phyloP scores from a whole-genome alignment of 768 basidiomycete genomes.

The Amanita muscaria region DNA sequence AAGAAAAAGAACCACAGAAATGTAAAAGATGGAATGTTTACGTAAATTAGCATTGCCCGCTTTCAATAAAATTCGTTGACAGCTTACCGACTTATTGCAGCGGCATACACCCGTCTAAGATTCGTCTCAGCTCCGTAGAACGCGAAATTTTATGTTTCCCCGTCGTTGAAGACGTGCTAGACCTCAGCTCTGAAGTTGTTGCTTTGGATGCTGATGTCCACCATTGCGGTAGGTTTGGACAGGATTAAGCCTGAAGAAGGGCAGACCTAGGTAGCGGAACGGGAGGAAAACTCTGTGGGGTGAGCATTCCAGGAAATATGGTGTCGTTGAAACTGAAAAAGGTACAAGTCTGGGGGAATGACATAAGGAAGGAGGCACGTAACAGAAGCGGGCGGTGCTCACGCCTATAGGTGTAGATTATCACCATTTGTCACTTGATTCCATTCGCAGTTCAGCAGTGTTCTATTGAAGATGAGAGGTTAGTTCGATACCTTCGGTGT shows the following conservation, averaged over 20 bases:
- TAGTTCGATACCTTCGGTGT: no score
- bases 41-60: slow-evolving; percentile 1
- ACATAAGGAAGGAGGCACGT: no score
- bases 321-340: neutral
- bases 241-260: slow-evolving; percentile 61
- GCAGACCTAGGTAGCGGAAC: slow-evolving; percentile 39
- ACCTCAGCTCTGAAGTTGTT: slow-evolving; percentile 36
- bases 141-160: slow-evolving; percentile 77
- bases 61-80: no score
- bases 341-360: no score
- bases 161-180: slow-evolving; percentile 30
- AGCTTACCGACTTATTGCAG: slow-evolving; percentile 38
- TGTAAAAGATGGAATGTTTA: neutral
- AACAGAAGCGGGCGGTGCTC: no score
- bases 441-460: no score
- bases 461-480: no score
- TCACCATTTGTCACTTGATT: no score
- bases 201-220: slow-evolving; percentile 48
- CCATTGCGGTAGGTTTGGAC: slow-evolving; percentile 63
- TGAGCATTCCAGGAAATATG: neutral
- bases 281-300: neutral
- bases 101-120: slow-evolving; percentile 46
- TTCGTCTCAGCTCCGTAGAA: slow-evolving; percentile 75
- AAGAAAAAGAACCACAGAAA: neutral
- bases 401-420: no score